phyloP scores from a whole-genome alignment of 2,329 filamentous ascomycete species.

The Zymoseptoria tritici region DNA sequence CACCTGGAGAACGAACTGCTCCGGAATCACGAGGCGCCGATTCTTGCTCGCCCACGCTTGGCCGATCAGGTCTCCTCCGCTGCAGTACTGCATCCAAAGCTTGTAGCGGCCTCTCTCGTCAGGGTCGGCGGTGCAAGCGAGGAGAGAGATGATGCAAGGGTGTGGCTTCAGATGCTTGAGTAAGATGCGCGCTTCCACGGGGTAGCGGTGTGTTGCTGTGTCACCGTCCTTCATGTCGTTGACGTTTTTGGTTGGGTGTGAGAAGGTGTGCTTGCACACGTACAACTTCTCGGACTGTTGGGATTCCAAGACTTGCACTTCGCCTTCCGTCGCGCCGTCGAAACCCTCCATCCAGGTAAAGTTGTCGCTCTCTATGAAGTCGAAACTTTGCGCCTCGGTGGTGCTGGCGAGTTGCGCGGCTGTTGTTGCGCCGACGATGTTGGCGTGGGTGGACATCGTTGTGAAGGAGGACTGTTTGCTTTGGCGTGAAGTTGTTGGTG shows the following conservation, averaged over 20 bases:
- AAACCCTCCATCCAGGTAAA: background rate
- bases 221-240: background rate
- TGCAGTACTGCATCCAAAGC: slow-evolving; percentile 1
- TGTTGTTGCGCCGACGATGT: background rate
- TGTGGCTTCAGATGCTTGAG: background rate
- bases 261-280: background rate
- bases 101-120: background rate
- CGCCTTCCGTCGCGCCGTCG: background rate
- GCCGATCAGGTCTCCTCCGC: slow-evolving; percentile 8
- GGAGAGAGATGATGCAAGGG: background rate
- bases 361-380: background rate
- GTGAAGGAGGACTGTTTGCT: too few relatives aligned
- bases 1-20: slow-evolving; percentile 13
- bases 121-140: background rate
- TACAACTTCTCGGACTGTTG: background rate
- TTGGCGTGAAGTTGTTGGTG: too few relatives aligned
- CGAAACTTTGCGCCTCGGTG: background rate
- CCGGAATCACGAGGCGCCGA: slow-evolving; percentile 4
- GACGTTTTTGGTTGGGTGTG: background rate
- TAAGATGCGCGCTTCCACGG: background rate
- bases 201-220: background rate
- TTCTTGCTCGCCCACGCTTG: slow-evolving; percentile 3
- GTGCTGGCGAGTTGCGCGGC: background rate
- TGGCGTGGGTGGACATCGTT: background rate
- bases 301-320: background rate